Percentiles rank a stretch among this genome's conserved stretches.
Evolutionary conservation across 2,329 filamentous ascomycete genomes (phyloP).

Genomic region (Hypoxylon sp.): DNA sequence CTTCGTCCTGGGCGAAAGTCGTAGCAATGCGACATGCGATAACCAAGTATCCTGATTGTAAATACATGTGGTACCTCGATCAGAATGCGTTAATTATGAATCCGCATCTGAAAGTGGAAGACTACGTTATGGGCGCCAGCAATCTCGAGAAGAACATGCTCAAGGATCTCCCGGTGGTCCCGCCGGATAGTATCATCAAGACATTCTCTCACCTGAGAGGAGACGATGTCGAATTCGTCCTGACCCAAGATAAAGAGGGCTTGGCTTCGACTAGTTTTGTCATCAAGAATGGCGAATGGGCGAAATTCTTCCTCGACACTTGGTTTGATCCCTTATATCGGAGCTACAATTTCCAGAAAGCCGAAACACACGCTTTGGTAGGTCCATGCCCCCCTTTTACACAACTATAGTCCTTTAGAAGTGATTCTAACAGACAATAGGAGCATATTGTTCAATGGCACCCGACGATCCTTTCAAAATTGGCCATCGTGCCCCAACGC

Average conservation of each 20-base stretch:
- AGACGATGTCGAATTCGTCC: conserved; percentile 82
- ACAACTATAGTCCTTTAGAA: background rate
- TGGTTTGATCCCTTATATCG: conserved; percentile 98
- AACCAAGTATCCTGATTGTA: conserved; percentile 80
- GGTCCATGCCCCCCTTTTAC: conserved; percentile 51
- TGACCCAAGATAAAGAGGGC: conserved; percentile 88
- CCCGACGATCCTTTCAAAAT: conserved; percentile 90
- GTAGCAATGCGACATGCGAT: conserved; percentile 92
- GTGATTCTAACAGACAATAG: conserved; percentile 61
- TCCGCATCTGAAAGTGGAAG: conserved; percentile 76
- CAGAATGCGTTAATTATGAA: conserved; percentile 92
- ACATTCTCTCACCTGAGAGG: conserved; percentile 88
- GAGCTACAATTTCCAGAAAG: conserved; percentile 96
- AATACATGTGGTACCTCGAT: conserved; percentile 90
- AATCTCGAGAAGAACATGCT: conserved; percentile 85
- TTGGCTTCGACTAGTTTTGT: conserved; percentile 84
- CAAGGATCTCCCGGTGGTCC: conserved; percentile 87
- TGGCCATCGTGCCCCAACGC: conserved; percentile 90
- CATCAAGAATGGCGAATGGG: conserved; percentile 88
- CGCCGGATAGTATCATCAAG: conserved; percentile 96
- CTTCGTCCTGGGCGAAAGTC: conserved; percentile 80
- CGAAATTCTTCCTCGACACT: conserved; percentile 90
- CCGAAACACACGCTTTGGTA: conserved; percentile 91
- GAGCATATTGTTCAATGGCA: conserved; percentile 97
- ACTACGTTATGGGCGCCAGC: conserved; percentile 76